phyloP scores from a whole-genome alignment of 2,329 filamentous ascomycete species.

The Fusarium hostae region DNA sequence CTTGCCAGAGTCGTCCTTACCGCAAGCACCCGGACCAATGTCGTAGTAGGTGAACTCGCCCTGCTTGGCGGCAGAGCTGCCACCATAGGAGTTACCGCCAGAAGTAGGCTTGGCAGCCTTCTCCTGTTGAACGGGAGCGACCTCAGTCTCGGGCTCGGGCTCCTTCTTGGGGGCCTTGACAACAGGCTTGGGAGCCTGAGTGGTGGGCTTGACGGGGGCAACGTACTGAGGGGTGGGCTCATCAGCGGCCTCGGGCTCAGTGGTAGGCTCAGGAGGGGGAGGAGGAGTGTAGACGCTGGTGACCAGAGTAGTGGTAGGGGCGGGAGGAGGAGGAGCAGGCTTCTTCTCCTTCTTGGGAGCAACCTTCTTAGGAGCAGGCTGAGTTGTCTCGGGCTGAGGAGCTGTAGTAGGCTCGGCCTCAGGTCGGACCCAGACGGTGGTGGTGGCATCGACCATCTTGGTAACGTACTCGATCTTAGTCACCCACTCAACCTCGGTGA shows the following conservation, averaged over 20 bases:
- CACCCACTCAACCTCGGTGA: constrained; percentile 63
- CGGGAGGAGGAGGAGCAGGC: constrained; percentile 35
- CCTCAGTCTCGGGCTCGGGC: constrained; percentile 32
- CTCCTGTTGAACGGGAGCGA: constrained; percentile 25
- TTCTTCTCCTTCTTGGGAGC: constrained; percentile 36
- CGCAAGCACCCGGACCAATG: constrained; percentile 74
- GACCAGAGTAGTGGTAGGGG: constrained; percentile 36
- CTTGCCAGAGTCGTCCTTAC: constrained; percentile 67
- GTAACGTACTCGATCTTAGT: constrained; percentile 61
- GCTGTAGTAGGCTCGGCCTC: constrained; percentile 43
- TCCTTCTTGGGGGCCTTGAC: constrained; percentile 11
- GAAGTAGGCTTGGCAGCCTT: constrained; percentile 30
- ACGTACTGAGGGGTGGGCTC: constrained; percentile 29
- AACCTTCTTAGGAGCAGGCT: constrained; percentile 18
- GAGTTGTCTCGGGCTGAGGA: constrained; percentile 27
- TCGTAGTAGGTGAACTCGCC: constrained; percentile 82
- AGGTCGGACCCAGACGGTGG: constrained; percentile 58
- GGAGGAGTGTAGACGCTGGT: constrained; percentile 38
- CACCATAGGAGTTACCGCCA: constrained; percentile 22
- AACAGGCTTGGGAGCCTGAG: constrained; percentile 20
- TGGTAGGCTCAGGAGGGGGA: constrained; percentile 29
- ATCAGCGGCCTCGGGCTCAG: constrained; percentile 10
- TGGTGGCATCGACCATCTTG: constrained; percentile 59
- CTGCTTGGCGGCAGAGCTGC: constrained; percentile 46
- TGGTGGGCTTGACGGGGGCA: constrained; percentile 37